Evolutionary conservation across 148 eudicot genomes (phyloP), one percentile per base, ranked within the genome.

Genomic region (Silene uniflora): DNA sequence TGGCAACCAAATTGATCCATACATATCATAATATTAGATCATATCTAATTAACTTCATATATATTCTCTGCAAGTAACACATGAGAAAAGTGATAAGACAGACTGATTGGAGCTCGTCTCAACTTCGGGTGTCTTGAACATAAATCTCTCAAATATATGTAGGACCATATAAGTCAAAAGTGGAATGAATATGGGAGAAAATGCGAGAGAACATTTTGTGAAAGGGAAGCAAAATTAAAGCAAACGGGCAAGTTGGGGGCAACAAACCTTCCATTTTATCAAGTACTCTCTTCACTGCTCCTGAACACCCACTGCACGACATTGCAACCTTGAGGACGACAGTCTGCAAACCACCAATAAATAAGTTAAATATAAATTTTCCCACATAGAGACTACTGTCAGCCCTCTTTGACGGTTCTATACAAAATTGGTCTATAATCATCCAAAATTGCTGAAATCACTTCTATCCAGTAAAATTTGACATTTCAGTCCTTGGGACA

Each of bases 281-380:
- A 32, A 93, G 67, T 67, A 89, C 98, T 83, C 98, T 79, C 79
- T 88, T 83, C 71, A 93, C 98, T 11, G 98, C 98, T 59, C 98
- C 98, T 6, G 83, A 86, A 70, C 98, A 93, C 47, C 98, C 98
- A 86, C 87, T 80, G 81, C 98, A 93, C 52, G 98, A 85, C 96
- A 93, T 93, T 84, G 79, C 85, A 88, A 93, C 98, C 86, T 86
- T 89, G 77, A 93, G 98, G 32, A 87, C 93, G 71, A 87, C 89
- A 76, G 93, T 91, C 98, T 93, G 89, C 88, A 84, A 3, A 24
- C 71, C 70, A 84, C 14, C 27, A 24, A 69, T 4, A 77, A 17
- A 62, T 13, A 54, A 61, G 60, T 35, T 55, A 73, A 7, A 69
- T 47, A 77, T 35, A 62, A 27, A 66, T 62, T 46, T 27, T 3